Percentiles rank a stretch among this genome's conserved stretches.
These are phyloP conservation scores for Tilletiopsis washingtonensis DNA, from an alignment of 1,284 basidiomycete species.

Conservation along the genomic window DNA sequence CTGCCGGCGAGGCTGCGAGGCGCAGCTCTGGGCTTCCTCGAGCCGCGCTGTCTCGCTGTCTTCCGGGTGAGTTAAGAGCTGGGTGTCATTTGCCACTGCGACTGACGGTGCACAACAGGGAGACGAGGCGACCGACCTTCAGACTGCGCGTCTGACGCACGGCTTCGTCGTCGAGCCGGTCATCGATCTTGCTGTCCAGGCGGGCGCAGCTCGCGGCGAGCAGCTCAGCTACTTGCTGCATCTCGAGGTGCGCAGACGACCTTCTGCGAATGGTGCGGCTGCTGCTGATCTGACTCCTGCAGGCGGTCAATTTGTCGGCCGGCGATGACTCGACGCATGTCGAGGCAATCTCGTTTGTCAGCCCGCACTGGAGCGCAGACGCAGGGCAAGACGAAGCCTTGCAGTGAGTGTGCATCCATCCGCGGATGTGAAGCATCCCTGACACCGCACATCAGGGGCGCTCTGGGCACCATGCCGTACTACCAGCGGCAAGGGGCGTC, in stretches of 20 bases:
- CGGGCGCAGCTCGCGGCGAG: neutral
- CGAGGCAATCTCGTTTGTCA: constrained; percentile 10
- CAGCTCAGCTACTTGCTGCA: constrained; percentile 6
- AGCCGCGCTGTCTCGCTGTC: neutral
- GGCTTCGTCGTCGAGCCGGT: constrained; percentile 7
- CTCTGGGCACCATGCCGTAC: neutral
- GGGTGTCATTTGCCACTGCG: too few species aligned
- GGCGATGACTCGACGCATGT: too few species aligned
- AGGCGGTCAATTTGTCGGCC: too few species aligned
- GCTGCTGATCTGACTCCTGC: constrained; percentile 4
- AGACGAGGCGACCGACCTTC: too few species aligned
- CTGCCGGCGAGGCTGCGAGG: neutral
- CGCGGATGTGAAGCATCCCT: too few species aligned
- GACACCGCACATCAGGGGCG: neutral
- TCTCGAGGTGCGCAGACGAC: constrained; percentile 13
- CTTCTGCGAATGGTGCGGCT: too few species aligned
- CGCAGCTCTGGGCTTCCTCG: neutral
- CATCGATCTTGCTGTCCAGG: constrained; percentile 14
- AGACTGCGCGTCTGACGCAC: constrained; percentile 14
- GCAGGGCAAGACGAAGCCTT: neutral
- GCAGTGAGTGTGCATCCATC: neutral
- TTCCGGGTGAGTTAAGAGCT: neutral
- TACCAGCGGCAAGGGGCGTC: neutral
- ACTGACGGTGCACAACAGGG: too few species aligned
- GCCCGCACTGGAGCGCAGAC: constrained; percentile 7